A percentile compares a stretch with the other conserved stretches of the same genome.
Conservation (phyloP, 2,329 filamentous ascomycete genomes). For the Aspergillus aculeatinus region DNA sequence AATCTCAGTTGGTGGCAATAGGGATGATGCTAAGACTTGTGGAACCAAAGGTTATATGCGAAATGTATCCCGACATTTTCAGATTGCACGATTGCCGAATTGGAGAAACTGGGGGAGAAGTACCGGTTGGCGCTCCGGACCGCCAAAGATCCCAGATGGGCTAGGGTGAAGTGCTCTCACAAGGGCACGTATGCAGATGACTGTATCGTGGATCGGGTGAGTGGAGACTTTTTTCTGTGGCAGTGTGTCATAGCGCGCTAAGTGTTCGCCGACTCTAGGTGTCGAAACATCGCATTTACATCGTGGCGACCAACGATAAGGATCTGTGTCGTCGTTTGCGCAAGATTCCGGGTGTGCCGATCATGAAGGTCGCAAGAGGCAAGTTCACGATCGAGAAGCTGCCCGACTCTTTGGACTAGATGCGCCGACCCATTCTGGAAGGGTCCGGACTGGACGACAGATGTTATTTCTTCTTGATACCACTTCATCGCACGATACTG, state of each 20-base stretch:
- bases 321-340: conserved; percentile 79
- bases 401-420: conserved; percentile 71
- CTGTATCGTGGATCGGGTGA: conserved; percentile 70
- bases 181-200: conserved; percentile 87
- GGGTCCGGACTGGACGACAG: neutral
- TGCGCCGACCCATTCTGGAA: neutral
- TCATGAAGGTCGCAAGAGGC: conserved; percentile 76
- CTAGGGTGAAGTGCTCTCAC: conserved; percentile 83
- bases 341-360: conserved; percentile 71
- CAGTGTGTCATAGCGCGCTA: neutral
- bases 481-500: neutral
- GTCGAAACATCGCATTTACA: conserved; percentile 72
- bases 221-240: neutral
- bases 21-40: conserved; percentile 7
- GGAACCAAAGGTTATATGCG: conserved; percentile 65
- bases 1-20: neutral
- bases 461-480: neutral
- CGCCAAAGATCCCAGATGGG: conserved; percentile 85
- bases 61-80: conserved; percentile 89
- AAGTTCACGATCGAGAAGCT: conserved; percentile 95
- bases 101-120: conserved; percentile 85
- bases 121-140: conserved; percentile 84
- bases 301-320: conserved; percentile 69
- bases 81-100: conserved; percentile 75
- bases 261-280: conserved; percentile 10